Base-by-base conservation (phyloP, 768 basidiomycete species). In the Trametes maxima region DNA sequence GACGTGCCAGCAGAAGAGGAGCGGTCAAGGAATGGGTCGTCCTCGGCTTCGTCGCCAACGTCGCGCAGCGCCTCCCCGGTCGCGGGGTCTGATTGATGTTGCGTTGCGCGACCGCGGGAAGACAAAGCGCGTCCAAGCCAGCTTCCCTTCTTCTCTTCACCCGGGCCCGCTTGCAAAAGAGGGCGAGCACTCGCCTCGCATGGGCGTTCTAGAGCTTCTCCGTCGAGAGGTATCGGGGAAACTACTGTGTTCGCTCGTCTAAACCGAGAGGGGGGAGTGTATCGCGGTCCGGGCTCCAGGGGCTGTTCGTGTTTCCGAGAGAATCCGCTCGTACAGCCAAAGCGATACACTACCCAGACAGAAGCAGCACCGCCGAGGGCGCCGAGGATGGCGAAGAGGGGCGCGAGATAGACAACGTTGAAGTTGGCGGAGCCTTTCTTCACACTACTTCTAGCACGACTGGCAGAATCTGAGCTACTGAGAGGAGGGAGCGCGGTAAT, bases 211-310 rank as follows among this genome's bases (percentile, higher is more conserved):
- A 64, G 57, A 45, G 54, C 25, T n/a, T 43, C 49, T 46, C 40
- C 25, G 25, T 21, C 47, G 22, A 6, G 53, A 1, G 48, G 17
- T 12, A 5, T 19, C 0, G 14, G 14, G 5, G 42, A 37, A 40
- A 19, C 28, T 33, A 8, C 24, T 12, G 45, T 21, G 43, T 13
- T 37, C 12, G 51, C 51, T 21, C 37, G 33, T 21, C 57, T 47
- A 53, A 59, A 59, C 35, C 25, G 16, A 17, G 54, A n/a, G 2
- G 67, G 59, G 2, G 71, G 62, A 19, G 47, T 52, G 59, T 76
- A 76, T 2, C 60, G 65, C 14, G 75, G 73, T 0, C 75, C 75
- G 5, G 70, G 60, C 39, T 69, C 54, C 12, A 75, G 62, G 6
- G 35, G 48, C 12, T 17, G 47, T 7, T 49, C 66, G 17, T 49